phyloP scores from a whole-genome alignment of 495 filamentous ascomycete genomes.

The Aspergillus asperescens region DNA sequence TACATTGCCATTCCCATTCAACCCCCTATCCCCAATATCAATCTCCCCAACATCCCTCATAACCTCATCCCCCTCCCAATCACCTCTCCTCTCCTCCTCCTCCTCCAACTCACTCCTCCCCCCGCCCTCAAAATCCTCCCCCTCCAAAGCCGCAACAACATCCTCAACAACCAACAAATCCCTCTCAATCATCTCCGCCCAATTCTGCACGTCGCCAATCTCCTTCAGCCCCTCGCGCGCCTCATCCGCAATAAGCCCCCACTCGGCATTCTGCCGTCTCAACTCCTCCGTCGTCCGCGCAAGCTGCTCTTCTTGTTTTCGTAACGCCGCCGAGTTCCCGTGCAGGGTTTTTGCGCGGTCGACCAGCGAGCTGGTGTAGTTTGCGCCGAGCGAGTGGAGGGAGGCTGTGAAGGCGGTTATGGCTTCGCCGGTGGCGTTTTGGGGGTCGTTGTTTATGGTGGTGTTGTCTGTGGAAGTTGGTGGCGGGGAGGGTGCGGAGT shows the following conservation, averaged over 20 bases:
- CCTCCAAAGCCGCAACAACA: conserved; percentile 31
- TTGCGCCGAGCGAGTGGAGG: conserved; percentile 63
- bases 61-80: conserved; percentile 95
- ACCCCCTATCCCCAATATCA: conserved; percentile 13
- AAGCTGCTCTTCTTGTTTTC: conserved; percentile 68
- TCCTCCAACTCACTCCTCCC: conserved; percentile 1
- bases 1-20: background rate
- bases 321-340: conserved; percentile 61
- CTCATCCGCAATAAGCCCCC: conserved; percentile 61
- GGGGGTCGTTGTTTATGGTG: too few relatives aligned
- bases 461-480: too few relatives aligned
- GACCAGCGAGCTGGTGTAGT: conserved; percentile 63
- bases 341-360: conserved; percentile 73
- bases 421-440: conserved; percentile 60
- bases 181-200: conserved; percentile 92
- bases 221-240: conserved; percentile 75
- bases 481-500: conserved; percentile 11
- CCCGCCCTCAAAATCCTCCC: conserved; percentile 2
- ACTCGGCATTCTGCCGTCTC: conserved; percentile 63
- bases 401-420: conserved; percentile 72
- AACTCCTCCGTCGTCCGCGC: conserved; percentile 59
- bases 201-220: conserved; percentile 94
- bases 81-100: conserved; percentile 49
- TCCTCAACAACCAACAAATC: conserved; percentile 87
- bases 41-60: conserved; percentile 50